phyloP scores from a whole-genome alignment of 768 basidiomycete species.

The Butyriboletus loyo region DNA sequence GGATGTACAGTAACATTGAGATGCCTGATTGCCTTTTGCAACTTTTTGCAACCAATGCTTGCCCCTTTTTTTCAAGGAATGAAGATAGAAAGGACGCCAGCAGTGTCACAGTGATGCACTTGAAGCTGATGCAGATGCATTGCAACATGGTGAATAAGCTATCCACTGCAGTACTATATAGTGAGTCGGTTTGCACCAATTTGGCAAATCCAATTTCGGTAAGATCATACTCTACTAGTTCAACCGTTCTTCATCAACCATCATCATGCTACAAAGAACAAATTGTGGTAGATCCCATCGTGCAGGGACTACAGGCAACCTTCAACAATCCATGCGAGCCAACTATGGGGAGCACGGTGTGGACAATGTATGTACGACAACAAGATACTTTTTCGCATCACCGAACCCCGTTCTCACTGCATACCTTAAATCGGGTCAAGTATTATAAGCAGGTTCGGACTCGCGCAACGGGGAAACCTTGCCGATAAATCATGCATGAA shows the following conservation, averaged over 20 bases:
- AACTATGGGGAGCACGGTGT: slow-evolving; percentile 57
- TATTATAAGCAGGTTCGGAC: slow-evolving; percentile 29
- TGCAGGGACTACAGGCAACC: slow-evolving; percentile 21
- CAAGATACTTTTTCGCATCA: neutral
- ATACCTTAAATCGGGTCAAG: slow-evolving; percentile 6
- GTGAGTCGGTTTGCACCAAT: neutral
- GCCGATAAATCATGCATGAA: neutral
- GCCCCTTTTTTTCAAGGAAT: too few relatives aligned
- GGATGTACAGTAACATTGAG: too few relatives aligned
- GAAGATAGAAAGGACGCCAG: too few relatives aligned
- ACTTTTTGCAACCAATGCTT: too few relatives aligned
- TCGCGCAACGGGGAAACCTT: neutral
- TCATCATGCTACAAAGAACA: slow-evolving; percentile 5
- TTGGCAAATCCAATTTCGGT: too few relatives aligned
- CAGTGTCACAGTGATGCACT: too few relatives aligned
- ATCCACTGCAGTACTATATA: too few relatives aligned
- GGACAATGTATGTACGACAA: slow-evolving; percentile 49
- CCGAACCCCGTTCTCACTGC: slow-evolving; percentile 2
- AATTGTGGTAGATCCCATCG: slow-evolving; percentile 24
- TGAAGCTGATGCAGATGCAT: too few relatives aligned
- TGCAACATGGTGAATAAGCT: too few relatives aligned
- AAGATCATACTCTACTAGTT: too few relatives aligned
- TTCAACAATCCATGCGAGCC: slow-evolving; percentile 44
- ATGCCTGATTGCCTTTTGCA: too few relatives aligned
- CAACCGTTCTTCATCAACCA: too few relatives aligned